Evolutionary conservation across 2,329 filamentous ascomycete species (phyloP).

Genomic region (Xylaria sp.): DNA sequence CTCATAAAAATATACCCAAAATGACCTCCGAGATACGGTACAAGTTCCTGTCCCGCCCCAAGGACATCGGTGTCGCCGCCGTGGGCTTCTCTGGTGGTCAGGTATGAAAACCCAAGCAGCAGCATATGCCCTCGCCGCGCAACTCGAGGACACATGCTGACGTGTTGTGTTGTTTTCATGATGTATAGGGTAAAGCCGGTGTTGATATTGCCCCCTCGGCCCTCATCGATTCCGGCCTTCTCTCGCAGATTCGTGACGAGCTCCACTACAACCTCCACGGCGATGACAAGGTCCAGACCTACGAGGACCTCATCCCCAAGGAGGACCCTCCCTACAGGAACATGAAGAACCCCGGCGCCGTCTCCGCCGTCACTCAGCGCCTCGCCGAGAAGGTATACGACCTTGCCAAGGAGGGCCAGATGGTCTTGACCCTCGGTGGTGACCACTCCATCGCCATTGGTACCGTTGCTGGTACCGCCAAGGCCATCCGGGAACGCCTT

Average conservation of each 20-base stretch:
- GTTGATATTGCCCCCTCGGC: slow-evolving; percentile 88
- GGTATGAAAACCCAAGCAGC: slow-evolving; percentile 46
- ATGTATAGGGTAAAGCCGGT: slow-evolving; percentile 68
- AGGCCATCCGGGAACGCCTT: slow-evolving; percentile 77
- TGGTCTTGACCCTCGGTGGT: slow-evolving; percentile 88
- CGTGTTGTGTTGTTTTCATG: slow-evolving; percentile 11
- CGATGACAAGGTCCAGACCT: slow-evolving; percentile 76
- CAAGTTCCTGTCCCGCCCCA: slow-evolving; percentile 73
- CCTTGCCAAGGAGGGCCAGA: slow-evolving; percentile 74
- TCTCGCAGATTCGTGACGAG: slow-evolving; percentile 75
- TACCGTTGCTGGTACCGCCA: slow-evolving; percentile 80
- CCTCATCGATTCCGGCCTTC: slow-evolving; percentile 81
- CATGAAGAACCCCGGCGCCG: slow-evolving; percentile 91
- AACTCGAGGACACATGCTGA: background rate
- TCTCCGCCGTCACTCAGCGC: slow-evolving; percentile 75
- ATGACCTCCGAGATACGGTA: slow-evolving; percentile 52
- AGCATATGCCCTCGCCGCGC: background rate
- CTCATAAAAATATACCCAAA: background rate
- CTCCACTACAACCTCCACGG: slow-evolving; percentile 84
- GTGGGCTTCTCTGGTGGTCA: slow-evolving; percentile 96
- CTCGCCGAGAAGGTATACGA: slow-evolving; percentile 82
- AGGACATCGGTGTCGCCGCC: slow-evolving; percentile 84
- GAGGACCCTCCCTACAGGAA: slow-evolving; percentile 73
- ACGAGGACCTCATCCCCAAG: slow-evolving; percentile 66
- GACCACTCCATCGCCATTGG: slow-evolving; percentile 97